Percentiles rank a stretch among this genome's conserved stretches.
phyloP scores from a whole-genome alignment of 1,284 basidiomycete genomes.

The Psilocybe mexicana region DNA sequence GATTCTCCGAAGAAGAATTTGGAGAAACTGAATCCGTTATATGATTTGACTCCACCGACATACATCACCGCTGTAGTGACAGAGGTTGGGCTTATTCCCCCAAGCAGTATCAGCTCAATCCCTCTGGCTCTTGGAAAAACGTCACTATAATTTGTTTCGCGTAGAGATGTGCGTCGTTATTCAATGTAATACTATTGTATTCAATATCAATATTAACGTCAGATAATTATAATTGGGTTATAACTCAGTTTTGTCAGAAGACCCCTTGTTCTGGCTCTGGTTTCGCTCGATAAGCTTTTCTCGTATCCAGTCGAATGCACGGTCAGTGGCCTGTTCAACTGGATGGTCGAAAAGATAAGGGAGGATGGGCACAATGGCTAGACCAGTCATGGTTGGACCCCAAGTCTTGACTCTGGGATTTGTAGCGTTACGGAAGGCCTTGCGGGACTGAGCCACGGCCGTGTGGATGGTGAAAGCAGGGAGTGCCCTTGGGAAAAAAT shows the following conservation, averaged over 20 bases:
- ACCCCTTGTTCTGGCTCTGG: slow-evolving; percentile 19
- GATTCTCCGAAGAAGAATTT: slow-evolving; percentile 31
- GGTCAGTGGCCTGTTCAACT: slow-evolving; percentile 69
- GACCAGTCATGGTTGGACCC: slow-evolving; percentile 81
- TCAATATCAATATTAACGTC: not conserved
- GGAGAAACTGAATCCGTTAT: slow-evolving; percentile 81
- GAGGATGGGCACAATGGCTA: slow-evolving; percentile 78
- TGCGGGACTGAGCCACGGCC: slow-evolving; percentile 78
- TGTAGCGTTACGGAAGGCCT: slow-evolving; percentile 65
- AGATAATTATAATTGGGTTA: slow-evolving; percentile 15
- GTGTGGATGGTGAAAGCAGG: slow-evolving; percentile 86
- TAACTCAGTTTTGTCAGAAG: slow-evolving; percentile 30
- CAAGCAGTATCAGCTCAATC: slow-evolving; percentile 81
- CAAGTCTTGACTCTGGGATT: slow-evolving; percentile 70
- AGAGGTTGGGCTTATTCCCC: slow-evolving; percentile 90
- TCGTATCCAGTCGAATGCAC: slow-evolving; percentile 67
- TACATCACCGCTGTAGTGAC: slow-evolving; percentile 96
- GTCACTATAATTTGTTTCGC: slow-evolving; percentile 34
- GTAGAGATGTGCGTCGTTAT: slow-evolving; percentile 15
- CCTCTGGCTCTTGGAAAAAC: slow-evolving; percentile 69
- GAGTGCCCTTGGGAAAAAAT: slow-evolving; percentile 53
- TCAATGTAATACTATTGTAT: slow-evolving; percentile 1
- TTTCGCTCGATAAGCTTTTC: slow-evolving; percentile 44
- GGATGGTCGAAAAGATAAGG: slow-evolving; percentile 87
- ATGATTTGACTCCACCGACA: slow-evolving; percentile 88